A percentile compares a stretch with the other conserved stretches of the same genome.
These are phyloP conservation scores for Spatholobus suberectus DNA, from an alignment of 306 rosid species.

Conservation along the genomic window DNA sequence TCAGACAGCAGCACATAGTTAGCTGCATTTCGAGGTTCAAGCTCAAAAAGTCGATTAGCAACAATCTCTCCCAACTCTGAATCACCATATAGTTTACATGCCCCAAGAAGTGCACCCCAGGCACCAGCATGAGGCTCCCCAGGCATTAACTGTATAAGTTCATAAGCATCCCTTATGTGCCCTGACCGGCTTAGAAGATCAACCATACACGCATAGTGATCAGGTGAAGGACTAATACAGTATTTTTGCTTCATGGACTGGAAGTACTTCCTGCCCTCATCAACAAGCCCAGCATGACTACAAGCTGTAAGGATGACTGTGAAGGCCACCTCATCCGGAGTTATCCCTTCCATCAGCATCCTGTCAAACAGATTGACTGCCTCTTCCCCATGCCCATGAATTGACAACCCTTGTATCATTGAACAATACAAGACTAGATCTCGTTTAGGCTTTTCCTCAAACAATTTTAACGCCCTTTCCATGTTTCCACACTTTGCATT, in stretches of 20 bases:
- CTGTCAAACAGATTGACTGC: constrained; percentile 65
- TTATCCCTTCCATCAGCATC: constrained; percentile 72
- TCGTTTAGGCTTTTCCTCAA: constrained; percentile 54
- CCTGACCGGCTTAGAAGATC: constrained; percentile 86
- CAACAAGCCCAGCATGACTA: constrained; percentile 72
- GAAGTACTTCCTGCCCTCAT: constrained; percentile 75
- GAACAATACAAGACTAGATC: constrained; percentile 74
- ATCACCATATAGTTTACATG: constrained; percentile 63
- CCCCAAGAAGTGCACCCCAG: constrained; percentile 85
- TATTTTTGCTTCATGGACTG: constrained; percentile 54
- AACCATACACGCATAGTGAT: constrained; percentile 83
- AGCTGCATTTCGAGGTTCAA: constrained; percentile 71
- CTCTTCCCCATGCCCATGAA: constrained; percentile 68
- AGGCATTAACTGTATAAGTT: constrained; percentile 64
- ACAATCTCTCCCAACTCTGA: constrained; percentile 67
- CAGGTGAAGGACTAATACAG: constrained; percentile 60
- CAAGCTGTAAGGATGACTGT: constrained; percentile 76
- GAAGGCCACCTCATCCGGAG: constrained; percentile 79
- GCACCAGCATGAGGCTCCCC: constrained; percentile 70
- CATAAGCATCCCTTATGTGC: constrained; percentile 59
- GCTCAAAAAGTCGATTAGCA: constrained; percentile 63
- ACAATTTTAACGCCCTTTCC: constrained; percentile 63
- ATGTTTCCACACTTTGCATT: constrained; percentile 87
- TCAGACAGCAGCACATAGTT: constrained; percentile 73
- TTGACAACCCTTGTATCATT: constrained; percentile 75